Base-by-base conservation (phyloP, 306 rosid species). In the Cucurbita argyrosperma region DNA sequence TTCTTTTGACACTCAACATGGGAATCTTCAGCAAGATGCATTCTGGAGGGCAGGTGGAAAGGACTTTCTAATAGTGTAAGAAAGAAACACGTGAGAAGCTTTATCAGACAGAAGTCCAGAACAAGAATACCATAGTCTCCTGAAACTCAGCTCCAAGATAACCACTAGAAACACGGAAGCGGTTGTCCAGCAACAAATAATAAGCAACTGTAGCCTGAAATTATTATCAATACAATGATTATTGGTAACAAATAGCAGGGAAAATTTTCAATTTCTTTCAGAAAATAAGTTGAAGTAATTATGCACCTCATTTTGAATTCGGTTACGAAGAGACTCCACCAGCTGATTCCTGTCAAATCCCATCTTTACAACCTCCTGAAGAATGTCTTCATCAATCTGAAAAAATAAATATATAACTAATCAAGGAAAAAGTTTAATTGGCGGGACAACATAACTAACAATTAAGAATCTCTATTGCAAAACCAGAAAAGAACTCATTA, bases 121-220 rank as follows among this genome's bases (percentile, higher is more conserved):
- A 46, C 15, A 2, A 47, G 67, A 86, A 18, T 75, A 90, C 98
- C 92, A 88, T 78, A 55, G 88, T 86, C 84, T 94, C 98, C 84
- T 90, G 97, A 84, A 94, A 94, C 81, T 90, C 98, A 50, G 96
- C 97, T 56, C 97, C 97, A 77, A 90, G 98, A 82, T 90, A 90
- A 83, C 98, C 97, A 56, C 83, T 90, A 39, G 96, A 88, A 76
- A 89, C 95, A 66, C 96, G 92, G 72, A 90, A 94, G 39, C 95
- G 89, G 18, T 90, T 94, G 82, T 94, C 98, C 90, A 94, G 70
- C 71, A 90, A 81, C 88, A 90, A 83, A 83, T 94, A 90, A 83
- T 94, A 94, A 58, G 98, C 90, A 42, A 94, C 98, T n/a, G 98
- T 94, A 76, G 91, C 98, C 98, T 94, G 95, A 76, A 84, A 90